A percentile compares a stretch with the other conserved stretches of the same genome.
phyloP scores from a whole-genome alignment of 345 rosid genomes.

The Arabis alpina region DNA sequence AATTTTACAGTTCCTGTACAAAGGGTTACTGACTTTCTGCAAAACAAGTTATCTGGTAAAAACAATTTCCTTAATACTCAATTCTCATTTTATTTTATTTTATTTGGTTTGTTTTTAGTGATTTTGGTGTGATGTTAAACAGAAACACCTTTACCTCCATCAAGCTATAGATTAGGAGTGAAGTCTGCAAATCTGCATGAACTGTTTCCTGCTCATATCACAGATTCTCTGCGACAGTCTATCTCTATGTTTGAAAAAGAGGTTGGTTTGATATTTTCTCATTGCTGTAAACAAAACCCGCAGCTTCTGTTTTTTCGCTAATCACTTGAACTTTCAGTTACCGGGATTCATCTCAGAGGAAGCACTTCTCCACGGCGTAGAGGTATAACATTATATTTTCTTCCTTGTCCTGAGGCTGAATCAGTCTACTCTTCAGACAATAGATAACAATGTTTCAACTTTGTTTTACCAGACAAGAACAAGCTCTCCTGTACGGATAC shows the following conservation, averaged over 20 bases:
- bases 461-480: constrained; percentile 70
- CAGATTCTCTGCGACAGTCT: constrained; percentile 72
- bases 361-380: constrained; percentile 95
- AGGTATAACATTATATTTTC: constrained; percentile 52
- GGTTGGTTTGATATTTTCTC: constrained; percentile 46
- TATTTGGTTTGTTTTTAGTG: background rate
- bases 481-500: constrained; percentile 85
- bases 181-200: constrained; percentile 84
- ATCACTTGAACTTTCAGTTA: constrained; percentile 57
- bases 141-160: constrained; percentile 77
- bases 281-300: constrained; percentile 1
- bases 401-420: constrained; percentile 4
- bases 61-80: constrained; percentile 2
- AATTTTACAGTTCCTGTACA: constrained; percentile 84
- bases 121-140: constrained; percentile 38
- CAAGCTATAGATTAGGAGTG: constrained; percentile 92
- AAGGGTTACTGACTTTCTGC: constrained; percentile 82
- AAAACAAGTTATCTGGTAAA: constrained; percentile 74
- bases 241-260: constrained; percentile 77
- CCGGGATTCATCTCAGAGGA: constrained; percentile 86
- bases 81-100: background rate
- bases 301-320: constrained; percentile 18
- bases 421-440: background rate
- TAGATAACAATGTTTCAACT: constrained; percentile 1
- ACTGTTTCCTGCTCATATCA: constrained; percentile 69